phyloP scores from a whole-genome alignment of 73 alveolate genomes.

The Loxodes magnus region DNA sequence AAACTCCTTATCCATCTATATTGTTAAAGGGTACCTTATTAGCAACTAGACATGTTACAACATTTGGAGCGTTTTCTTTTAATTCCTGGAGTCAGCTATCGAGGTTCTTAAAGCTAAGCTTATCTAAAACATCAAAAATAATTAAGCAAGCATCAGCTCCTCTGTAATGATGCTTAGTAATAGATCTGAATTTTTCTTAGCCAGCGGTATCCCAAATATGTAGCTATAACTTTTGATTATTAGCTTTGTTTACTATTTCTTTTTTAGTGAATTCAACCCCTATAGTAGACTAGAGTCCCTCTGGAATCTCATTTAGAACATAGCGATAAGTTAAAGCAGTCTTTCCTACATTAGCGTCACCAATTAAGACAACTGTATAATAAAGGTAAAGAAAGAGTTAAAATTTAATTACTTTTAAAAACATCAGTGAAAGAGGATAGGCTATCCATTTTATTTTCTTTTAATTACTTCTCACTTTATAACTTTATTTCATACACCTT shows the following conservation, averaged over 20 bases:
- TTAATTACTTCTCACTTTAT: too few species aligned
- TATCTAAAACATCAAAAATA: conserved; percentile 18
- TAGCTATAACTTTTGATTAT: conserved; percentile 8
- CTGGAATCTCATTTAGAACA: conserved; percentile 7
- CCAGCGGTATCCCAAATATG: conserved; percentile 65
- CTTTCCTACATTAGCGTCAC: conserved; percentile 11
- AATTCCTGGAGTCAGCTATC: conserved; percentile 7
- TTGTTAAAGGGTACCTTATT: too few species aligned
- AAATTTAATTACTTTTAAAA: too few species aligned
- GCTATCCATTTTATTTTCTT: too few species aligned
- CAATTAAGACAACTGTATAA: conserved; percentile 9
- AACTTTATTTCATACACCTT: too few species aligned
- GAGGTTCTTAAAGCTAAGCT: conserved; percentile 16
- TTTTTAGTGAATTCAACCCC: conserved; percentile 26
- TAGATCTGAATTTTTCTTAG: conserved; percentile 32
- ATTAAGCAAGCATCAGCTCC: conserved; percentile 30
- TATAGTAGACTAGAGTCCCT: conserved; percentile 11
- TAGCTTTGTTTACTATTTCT: background rate
- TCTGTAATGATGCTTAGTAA: conserved; percentile 13
- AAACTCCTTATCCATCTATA: too few species aligned
- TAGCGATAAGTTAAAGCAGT: conserved; percentile 13
- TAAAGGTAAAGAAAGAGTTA: too few species aligned
- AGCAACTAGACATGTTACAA: too few species aligned
- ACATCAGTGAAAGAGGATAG: too few species aligned
- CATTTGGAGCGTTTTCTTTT: conserved; percentile 10